Evolutionary conservation across 192 early-diverging fungal genomes (phyloP).

Genomic region (Obelidium mucronatum): DNA sequence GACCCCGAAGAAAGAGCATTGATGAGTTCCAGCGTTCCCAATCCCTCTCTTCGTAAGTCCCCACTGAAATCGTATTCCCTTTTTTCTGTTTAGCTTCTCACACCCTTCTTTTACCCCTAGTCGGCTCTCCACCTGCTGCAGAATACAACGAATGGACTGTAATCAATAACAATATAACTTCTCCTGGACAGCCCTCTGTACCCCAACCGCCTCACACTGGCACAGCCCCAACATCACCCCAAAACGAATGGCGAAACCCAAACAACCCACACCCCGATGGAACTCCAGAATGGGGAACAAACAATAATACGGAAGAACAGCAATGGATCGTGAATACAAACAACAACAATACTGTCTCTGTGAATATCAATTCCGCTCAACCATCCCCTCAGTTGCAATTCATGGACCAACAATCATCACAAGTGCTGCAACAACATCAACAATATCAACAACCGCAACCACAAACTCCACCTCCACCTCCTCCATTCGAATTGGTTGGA

Average conservation of each 20-base stretch:
- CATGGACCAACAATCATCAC: not conserved
- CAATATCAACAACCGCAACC: not conserved
- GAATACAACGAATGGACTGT: not conserved
- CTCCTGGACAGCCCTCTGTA: too few relatives aligned
- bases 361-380: not conserved
- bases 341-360: not conserved
- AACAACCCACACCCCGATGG: not conserved
- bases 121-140: not conserved
- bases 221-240: not conserved
- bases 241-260: conserved; percentile 6
- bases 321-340: not conserved
- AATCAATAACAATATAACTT: too few relatives aligned
- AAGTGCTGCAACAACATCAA: not conserved
- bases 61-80: too few relatives aligned
- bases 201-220: not conserved
- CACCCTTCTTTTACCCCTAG: too few relatives aligned
- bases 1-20: not conserved
- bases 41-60: too few relatives aligned
- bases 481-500: conserved; percentile 20
- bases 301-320: not conserved
- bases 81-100: too few relatives aligned
- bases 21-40: too few relatives aligned
- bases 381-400: not conserved
- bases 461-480: not conserved
- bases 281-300: conserved; percentile 1